These are phyloP conservation scores for Hyaloscypha bicolor DNA, from an alignment of 495 filamentous ascomycete genomes.

Conservation along the genomic window DNA sequence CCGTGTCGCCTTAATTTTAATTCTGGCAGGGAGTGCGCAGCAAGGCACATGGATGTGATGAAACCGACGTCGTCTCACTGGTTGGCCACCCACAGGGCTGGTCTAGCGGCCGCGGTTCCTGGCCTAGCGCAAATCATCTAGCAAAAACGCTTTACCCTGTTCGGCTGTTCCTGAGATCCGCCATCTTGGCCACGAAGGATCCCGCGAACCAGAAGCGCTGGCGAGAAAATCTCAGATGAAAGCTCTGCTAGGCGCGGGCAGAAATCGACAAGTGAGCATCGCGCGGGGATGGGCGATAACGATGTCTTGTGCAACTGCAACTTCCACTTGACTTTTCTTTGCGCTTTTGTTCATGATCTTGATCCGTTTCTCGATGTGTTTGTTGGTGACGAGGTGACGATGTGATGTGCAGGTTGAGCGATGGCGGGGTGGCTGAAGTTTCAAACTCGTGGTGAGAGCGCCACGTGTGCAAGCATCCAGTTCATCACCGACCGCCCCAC, in stretches of 20 bases:
- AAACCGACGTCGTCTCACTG: slow-evolving; percentile 6
- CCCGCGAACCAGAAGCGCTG: background rate
- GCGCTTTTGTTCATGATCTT: background rate
- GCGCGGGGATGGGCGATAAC: background rate
- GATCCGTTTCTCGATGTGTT: background rate
- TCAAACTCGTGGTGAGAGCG: background rate
- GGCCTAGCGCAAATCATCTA: background rate
- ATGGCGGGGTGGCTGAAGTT: background rate
- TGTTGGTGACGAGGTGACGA: background rate
- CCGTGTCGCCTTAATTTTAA: slow-evolving; percentile 4
- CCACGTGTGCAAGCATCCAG: background rate
- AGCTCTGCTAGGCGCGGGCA: background rate
- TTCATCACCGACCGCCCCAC: background rate
- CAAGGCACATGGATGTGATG: slow-evolving; percentile 6
- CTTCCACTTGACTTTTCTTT: too few relatives aligned
- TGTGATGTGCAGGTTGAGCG: background rate
- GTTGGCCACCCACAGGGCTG: background rate
- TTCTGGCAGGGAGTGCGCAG: background rate
- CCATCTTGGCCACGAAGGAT: background rate
- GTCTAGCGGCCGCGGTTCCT: slow-evolving; percentile 8
- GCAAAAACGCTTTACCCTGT: background rate
- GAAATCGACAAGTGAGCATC: background rate
- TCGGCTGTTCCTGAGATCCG: background rate
- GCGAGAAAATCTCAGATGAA: background rate
- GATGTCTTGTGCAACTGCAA: background rate